Evolutionary conservation across 768 basidiomycete species (phyloP).

Genomic region (Tephrocybe sp.): DNA sequence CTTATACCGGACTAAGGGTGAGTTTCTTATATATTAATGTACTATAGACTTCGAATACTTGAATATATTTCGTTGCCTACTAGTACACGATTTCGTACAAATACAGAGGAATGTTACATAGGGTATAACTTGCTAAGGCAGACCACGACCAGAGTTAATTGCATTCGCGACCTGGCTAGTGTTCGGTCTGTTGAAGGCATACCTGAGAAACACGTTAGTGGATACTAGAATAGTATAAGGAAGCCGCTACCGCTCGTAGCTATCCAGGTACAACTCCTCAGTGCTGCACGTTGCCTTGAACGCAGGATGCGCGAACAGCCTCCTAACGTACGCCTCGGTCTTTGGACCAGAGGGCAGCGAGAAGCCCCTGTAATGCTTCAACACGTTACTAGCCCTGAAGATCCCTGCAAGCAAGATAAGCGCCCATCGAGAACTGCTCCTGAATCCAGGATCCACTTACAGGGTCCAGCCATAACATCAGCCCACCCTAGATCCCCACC

Average conservation of each 20-base stretch:
- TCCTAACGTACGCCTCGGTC: constrained; percentile 51
- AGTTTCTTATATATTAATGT: no score
- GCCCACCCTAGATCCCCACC: constrained; percentile 57
- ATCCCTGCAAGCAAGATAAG: constrained; percentile 50
- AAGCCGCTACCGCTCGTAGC: constrained; percentile 58
- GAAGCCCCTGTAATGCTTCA: constrained; percentile 70
- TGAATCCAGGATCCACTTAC: constrained; percentile 36
- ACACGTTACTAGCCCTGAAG: constrained; percentile 60
- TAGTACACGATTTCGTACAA: no score
- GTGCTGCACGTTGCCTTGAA: constrained; percentile 72
- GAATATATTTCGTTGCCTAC: background rate
- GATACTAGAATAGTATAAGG: background rate
- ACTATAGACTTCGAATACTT: no score
- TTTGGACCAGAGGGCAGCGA: constrained; percentile 47
- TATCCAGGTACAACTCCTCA: constrained; percentile 65
- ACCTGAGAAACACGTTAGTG: constrained; percentile 40
- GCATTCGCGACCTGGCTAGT: constrained; percentile 77
- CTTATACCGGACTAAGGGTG: no score
- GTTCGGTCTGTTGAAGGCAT: constrained; percentile 75
- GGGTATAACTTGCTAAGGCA: no score
- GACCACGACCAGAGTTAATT: constrained; percentile 62
- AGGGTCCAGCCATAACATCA: constrained; percentile 72
- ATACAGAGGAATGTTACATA: no score
- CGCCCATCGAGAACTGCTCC: background rate
- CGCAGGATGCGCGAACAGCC: constrained; percentile 58